Percentiles rank a stretch among this genome's conserved stretches.
These are phyloP conservation scores for Phaffomyces opuntiae DNA, from an alignment of 805 yeast genomes.

Conservation along the genomic window DNA sequence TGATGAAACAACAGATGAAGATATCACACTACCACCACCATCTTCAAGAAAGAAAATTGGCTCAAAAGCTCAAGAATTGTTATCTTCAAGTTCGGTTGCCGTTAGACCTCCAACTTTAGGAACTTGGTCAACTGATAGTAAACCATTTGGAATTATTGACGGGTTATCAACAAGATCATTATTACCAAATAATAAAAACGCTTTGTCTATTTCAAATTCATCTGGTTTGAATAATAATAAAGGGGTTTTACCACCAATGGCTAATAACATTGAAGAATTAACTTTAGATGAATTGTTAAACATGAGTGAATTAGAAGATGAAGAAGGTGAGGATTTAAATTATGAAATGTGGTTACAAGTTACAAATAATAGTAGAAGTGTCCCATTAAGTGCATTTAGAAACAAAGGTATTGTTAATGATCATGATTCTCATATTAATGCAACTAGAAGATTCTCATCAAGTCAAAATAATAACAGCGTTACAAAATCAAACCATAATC, in stretches of 20 bases:
- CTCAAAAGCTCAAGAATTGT: conserved; percentile 81
- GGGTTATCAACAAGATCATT: conserved; percentile 87
- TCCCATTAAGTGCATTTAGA: conserved; percentile 87
- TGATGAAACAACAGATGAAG: conserved; percentile 94
- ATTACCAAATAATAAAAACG: conserved; percentile 31
- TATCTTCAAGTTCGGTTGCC: conserved; percentile 80
- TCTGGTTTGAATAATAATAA: not conserved
- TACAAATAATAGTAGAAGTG: conserved; percentile 37
- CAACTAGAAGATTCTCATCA: conserved; percentile 19
- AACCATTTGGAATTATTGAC: conserved; percentile 91
- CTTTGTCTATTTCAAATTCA: too few species aligned
- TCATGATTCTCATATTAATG: conserved; percentile 23
- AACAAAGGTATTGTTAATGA: conserved; percentile 52
- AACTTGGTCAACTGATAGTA: conserved; percentile 78
- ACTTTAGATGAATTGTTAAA: conserved; percentile 78
- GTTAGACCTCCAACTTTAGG: conserved; percentile 90
- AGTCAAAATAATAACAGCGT: not conserved
- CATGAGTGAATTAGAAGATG: conserved; percentile 81
- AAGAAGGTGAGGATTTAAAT: conserved; percentile 39
- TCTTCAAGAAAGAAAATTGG: conserved; percentile 54
- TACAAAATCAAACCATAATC: not conserved
- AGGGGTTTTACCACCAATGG: conserved; percentile 14
- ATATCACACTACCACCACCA: conserved; percentile 70
- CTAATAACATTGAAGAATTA: conserved; percentile 33
- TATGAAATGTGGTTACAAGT: conserved; percentile 29